Evolutionary conservation across 2,329 filamentous ascomycete genomes (phyloP), one percentile per base, ranked within the genome.

Genomic region (Fusarium devonianum): DNA sequence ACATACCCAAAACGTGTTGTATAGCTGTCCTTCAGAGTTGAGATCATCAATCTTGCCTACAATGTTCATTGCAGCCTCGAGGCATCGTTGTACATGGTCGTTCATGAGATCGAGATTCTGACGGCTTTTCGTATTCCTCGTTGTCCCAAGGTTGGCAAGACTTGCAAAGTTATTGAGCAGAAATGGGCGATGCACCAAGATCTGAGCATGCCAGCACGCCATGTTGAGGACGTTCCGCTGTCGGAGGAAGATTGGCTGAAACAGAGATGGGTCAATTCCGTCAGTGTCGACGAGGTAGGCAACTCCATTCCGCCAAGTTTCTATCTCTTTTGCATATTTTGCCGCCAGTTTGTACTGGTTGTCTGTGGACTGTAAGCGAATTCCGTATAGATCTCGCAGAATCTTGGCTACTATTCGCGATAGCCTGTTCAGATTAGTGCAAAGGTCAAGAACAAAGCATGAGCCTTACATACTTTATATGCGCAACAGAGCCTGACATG

Each of bases 31-130:
- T 3, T 19, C 41, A 5, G 49, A 19, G 13, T 41, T 23, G 3
- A 59, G 13, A 10, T 53, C 37, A 37, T 77, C 69, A 11, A 79
- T 69, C 2, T 73, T 70, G 5, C 64, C 58, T 1, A 71, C 69
- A 9, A 75, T 75, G 8, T 69, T 67, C 63, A 73, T 71, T 2
- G 76, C 75, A 2, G 76, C 75, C 5, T 69, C 65, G 1, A 78
- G 54, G 39, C 75, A 44, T 3, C 33, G 26, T 10, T 61, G 38
- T 2, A 63, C 53, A 19, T 62, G 57, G 7, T 56, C 50, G 4
- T 60, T 40, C 7, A 52, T 49, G 8, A 49, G 38, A 12, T 44
- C 26, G 16, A 39, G 46, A 39, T 65, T 51, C 22, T 64, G 55
- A 35, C 66, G 64, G 33, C 67, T 65, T 23, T 19, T 16, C 7